phyloP scores from a whole-genome alignment of 768 basidiomycete genomes.

The Cubamyces lactineus region DNA sequence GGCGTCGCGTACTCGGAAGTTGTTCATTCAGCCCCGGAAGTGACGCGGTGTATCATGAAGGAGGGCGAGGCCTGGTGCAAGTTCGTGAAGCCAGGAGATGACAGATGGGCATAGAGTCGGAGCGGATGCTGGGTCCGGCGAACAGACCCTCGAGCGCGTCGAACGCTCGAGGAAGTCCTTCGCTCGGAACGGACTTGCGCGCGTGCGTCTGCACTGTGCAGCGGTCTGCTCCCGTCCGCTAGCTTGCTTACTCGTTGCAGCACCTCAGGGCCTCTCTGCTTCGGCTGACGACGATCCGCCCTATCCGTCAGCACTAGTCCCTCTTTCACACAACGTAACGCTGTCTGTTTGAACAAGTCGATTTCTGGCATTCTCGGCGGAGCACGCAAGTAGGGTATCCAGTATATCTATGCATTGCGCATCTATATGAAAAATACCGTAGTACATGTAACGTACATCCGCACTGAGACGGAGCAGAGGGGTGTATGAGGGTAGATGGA shows the following conservation, averaged over 20 bases:
- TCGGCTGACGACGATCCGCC: not conserved
- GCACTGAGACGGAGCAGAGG: not conserved
- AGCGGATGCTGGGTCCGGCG: not conserved
- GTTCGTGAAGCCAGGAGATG: not conserved
- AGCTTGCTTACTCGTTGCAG: not conserved
- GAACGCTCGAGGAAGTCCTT: constrained; percentile 6
- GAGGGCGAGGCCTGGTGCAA: no score
- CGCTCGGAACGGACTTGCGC: constrained; percentile 10
- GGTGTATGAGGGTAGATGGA: constrained; percentile 4
- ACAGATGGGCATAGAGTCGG: not conserved
- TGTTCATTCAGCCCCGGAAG: no score
- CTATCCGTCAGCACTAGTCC: not conserved
- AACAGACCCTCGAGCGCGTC: not conserved
- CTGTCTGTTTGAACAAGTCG: not conserved
- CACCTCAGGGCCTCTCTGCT: not conserved
- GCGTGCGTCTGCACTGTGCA: not conserved
- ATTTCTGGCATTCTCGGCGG: not conserved
- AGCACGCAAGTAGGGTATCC: not conserved
- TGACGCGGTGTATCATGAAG: no score
- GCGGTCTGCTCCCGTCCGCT: no score
- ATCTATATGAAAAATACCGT: constrained; percentile 16
- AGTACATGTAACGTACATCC: constrained; percentile 22
- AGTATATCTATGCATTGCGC: constrained; percentile 19
- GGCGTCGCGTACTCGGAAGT: no score
- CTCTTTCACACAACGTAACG: not conserved